Evolutionary conservation across 192 early-diverging fungal species (phyloP).

Genomic region (Thamnidium elegans): DNA sequence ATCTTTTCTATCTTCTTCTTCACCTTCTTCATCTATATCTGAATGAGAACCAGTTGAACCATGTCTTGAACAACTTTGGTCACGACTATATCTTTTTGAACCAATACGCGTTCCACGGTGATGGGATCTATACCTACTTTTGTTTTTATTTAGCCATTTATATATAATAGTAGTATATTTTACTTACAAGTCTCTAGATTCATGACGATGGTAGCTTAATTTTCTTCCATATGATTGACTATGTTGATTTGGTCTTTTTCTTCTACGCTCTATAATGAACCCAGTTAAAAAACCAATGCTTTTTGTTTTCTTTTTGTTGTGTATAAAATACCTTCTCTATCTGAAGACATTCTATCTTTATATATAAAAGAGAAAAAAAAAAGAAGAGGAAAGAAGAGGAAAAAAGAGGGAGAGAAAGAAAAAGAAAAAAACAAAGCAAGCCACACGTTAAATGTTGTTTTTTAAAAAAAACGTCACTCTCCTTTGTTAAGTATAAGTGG

Average conservation of each 20-base stretch:
- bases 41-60: conserved; percentile 13
- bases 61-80: not conserved
- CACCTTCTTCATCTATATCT: conserved; percentile 25
- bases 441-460: not conserved
- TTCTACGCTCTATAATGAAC: not conserved
- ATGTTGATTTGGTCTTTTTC: not conserved
- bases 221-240: not conserved
- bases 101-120: no score
- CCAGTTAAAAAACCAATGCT: not conserved
- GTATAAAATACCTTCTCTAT: conserved; percentile 11
- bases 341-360: conserved; percentile 10
- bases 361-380: not conserved
- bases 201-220: not conserved
- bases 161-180: not conserved
- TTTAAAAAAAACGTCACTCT: not conserved
- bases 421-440: not conserved
- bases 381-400: not conserved
- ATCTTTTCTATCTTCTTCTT: conserved; percentile 89
- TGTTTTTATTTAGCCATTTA: no score
- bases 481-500: no score
- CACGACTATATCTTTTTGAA: not conserved
- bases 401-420: not conserved
- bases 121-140: no score
- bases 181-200: not conserved
- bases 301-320: not conserved